A percentile compares a stretch with the other conserved stretches of the same genome.
phyloP scores from a whole-genome alignment of 257 asterid species.

The Capsicum rhomboideum region DNA sequence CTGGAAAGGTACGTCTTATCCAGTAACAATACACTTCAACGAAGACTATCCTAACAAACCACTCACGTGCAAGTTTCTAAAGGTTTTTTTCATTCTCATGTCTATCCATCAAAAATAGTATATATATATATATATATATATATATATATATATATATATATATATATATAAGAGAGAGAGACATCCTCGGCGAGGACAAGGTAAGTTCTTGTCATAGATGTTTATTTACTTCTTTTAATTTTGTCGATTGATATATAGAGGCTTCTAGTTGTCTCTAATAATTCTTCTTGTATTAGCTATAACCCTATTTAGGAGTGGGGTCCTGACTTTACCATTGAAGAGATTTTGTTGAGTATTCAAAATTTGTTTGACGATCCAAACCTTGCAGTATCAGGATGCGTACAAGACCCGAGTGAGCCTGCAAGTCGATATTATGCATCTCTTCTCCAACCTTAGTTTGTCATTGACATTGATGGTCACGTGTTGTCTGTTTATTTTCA shows the following conservation, averaged over 20 bases:
- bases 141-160: too few species aligned
- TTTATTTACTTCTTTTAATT: not conserved
- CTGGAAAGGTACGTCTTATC: conserved; percentile 81
- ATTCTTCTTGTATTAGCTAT: not conserved
- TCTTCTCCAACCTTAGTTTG: not conserved
- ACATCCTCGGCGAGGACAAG: conserved; percentile 77
- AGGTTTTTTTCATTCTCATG: too few species aligned
- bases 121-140: too few species aligned
- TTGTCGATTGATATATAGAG: not conserved
- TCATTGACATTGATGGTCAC: too few species aligned
- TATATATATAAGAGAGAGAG: too few species aligned
- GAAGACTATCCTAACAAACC: too few species aligned
- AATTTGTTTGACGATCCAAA: conserved; percentile 1
- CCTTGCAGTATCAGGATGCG: conserved; percentile 20
- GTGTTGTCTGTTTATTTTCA: too few species aligned
- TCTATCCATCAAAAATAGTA: conserved; percentile 60
- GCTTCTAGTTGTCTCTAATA: not conserved
- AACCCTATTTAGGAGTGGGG: not conserved
- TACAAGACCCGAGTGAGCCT: conserved; percentile 28
- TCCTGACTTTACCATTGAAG: not conserved
- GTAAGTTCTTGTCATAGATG: conserved; percentile 30
- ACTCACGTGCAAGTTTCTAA: too few species aligned
- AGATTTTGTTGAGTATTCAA: not conserved
- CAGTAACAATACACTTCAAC: conserved; percentile 24
- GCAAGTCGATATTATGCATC: conserved; percentile 24